phyloP scores from a whole-genome alignment of 306 rosid genomes.

The Trifolium pratense region DNA sequence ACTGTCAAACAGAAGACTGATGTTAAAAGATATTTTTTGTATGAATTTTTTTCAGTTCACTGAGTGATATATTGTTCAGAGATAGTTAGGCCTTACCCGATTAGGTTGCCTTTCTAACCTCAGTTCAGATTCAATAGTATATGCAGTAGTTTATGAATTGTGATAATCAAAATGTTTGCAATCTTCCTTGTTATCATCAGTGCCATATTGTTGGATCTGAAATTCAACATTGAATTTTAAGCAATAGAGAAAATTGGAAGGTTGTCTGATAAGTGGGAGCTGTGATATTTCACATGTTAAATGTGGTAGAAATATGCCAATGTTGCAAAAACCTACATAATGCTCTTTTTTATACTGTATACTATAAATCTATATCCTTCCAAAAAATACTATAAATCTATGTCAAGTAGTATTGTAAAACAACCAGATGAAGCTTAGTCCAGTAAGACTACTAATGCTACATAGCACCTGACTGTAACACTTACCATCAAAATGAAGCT shows the following conservation, averaged over 20 bases:
- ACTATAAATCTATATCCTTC: background rate
- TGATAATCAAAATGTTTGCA: background rate
- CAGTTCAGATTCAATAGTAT: background rate
- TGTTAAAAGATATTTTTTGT: background rate
- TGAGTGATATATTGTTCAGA: background rate
- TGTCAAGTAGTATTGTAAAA: background rate
- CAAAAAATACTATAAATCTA: background rate
- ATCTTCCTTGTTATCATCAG: background rate
- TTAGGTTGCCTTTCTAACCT: background rate
- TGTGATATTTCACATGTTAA: background rate
- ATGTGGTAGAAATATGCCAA: background rate
- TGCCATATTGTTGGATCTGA: background rate
- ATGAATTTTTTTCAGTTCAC: background rate
- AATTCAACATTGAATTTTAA: background rate
- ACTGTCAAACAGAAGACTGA: background rate
- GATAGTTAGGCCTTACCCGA: background rate
- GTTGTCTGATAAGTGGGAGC: background rate
- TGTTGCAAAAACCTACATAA: constrained; percentile 1
- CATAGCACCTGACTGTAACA: background rate
- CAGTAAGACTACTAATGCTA: background rate
- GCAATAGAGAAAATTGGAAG: background rate
- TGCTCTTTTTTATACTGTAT: background rate
- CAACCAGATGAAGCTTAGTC: background rate
- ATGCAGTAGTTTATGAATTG: background rate
- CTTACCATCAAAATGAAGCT: background rate